Evolutionary conservation across 176 grass and related monocot genomes (phyloP), one percentile per base, ranked within the genome.

Genomic region (Zizania latifolia): DNA sequence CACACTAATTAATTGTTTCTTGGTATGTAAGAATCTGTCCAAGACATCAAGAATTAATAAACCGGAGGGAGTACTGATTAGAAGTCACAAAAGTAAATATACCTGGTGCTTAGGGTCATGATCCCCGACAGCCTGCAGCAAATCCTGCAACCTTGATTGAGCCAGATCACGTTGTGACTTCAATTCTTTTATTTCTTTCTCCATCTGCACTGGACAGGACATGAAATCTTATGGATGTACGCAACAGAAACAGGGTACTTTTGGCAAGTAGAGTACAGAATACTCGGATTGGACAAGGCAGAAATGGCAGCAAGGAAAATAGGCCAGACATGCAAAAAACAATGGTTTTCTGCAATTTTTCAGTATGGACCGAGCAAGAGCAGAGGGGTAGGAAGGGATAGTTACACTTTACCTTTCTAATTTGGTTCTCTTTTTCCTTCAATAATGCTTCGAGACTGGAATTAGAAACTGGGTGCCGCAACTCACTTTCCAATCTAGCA

Each of bases 171-270:
- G 60, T 46, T 94, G 86, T 68, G 84, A 81, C 63, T 93, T 94
- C 66, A 99, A 76, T 63, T 94, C 91, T 78, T 86, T 90, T 67
- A 99, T 94, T 80, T 99, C 84, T 72, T 86, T 99, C 63, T 92
- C 91, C 91, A 99, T 92, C 95, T 99, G 77, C 13, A 56, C 45
- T 85, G 45, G 60, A 8, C 40, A 78, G 48, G 69, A 31, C 22
- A 80, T 37, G 58, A 40, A 16, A 57, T 48, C 35, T 68, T 30
- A 83, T 77, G 57, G 51, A 73, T 65, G 12, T 21, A 76, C 37
- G 3, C 27, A 58, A 75, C 21, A 19, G 80, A 85, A 72, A 5
- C 17, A 21, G 59, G 1, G n/a, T 30, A 14, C 8, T 6, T 53
- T 79, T 37, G 36, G 27, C 31, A 36, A 45, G 54, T 7, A 10